Percentiles rank a stretch among this genome's conserved stretches.
These are phyloP conservation scores for Monocercomonoides exilis DNA, from an alignment of 78 protist species.

Conservation along the genomic window DNA sequence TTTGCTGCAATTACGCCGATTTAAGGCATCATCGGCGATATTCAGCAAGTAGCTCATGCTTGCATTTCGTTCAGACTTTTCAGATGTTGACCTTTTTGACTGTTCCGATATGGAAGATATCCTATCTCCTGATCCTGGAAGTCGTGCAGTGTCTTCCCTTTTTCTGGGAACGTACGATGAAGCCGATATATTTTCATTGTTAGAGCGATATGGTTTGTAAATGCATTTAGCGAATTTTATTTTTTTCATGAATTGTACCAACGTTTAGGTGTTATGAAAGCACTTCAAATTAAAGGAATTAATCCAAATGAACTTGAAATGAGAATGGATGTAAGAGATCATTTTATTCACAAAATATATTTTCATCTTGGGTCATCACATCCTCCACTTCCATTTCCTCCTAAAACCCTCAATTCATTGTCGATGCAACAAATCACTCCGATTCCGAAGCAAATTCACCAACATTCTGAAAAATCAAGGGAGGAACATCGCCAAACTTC, in stretches of 20 bases:
- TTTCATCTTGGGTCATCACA: background rate
- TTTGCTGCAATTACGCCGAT: too few relatives aligned
- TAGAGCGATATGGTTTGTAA: background rate
- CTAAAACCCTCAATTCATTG: background rate
- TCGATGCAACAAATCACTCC: background rate
- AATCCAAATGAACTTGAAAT: background rate
- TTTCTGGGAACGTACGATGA: background rate
- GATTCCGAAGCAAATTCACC: background rate
- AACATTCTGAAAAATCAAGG: background rate
- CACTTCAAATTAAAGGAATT: background rate
- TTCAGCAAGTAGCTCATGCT: too few relatives aligned
- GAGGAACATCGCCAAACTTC: too few relatives aligned
- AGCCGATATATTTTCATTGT: background rate
- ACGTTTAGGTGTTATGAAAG: background rate
- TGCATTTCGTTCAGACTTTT: too few relatives aligned
- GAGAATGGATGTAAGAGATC: background rate
- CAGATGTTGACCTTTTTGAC: background rate
- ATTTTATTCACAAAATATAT: background rate
- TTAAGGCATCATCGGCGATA: too few relatives aligned
- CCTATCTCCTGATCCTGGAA: background rate
- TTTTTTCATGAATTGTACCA: background rate
- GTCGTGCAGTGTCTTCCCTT: background rate
- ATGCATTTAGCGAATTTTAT: background rate
- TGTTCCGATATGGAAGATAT: background rate
- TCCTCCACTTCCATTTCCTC: background rate